Conservation (phyloP, 2,329 filamentous ascomycete species). For the Lasiodiplodia hormozganensis region DNA sequence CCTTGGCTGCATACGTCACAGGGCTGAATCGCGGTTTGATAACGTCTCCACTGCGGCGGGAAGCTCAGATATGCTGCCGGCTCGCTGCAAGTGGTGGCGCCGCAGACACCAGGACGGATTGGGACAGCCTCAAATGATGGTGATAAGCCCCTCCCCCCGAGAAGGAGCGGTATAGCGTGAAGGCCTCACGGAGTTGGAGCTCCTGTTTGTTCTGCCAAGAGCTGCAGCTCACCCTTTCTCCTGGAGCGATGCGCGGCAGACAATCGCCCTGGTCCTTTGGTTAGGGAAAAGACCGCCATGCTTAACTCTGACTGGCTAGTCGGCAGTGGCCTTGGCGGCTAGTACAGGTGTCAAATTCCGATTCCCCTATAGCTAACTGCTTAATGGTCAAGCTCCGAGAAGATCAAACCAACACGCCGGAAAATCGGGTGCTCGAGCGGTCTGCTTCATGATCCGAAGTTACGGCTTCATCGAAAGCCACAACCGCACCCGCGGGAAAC, state of each 20-base stretch:
- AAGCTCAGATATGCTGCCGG: constrained; percentile 17
- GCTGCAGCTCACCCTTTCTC: background rate
- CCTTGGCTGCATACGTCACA: constrained; percentile 12
- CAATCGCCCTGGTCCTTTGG: background rate
- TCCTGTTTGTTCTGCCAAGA: background rate
- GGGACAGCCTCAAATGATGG: constrained; percentile 11
- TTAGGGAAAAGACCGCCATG: background rate
- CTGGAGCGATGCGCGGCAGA: constrained; percentile 8
- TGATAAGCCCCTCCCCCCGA: background rate
- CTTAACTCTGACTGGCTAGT: background rate
- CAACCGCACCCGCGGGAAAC: background rate
- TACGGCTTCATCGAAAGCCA: constrained; percentile 6
- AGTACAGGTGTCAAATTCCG: background rate
- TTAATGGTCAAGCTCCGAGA: background rate
- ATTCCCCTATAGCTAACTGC: constrained; percentile 15
- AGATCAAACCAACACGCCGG: constrained; percentile 6
- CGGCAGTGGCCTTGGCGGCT: constrained; percentile 3
- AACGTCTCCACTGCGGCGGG: constrained; percentile 3
- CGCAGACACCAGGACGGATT: constrained; percentile 1
- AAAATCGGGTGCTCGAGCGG: background rate
- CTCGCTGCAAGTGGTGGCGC: background rate
- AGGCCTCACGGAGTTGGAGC: background rate
- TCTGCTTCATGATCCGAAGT: background rate
- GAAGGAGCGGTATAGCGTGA: constrained; percentile 20
- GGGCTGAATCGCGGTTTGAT: constrained; percentile 25